phyloP scores from a whole-genome alignment of 345 rosid species.

The Euphorbia pulcherrima region DNA sequence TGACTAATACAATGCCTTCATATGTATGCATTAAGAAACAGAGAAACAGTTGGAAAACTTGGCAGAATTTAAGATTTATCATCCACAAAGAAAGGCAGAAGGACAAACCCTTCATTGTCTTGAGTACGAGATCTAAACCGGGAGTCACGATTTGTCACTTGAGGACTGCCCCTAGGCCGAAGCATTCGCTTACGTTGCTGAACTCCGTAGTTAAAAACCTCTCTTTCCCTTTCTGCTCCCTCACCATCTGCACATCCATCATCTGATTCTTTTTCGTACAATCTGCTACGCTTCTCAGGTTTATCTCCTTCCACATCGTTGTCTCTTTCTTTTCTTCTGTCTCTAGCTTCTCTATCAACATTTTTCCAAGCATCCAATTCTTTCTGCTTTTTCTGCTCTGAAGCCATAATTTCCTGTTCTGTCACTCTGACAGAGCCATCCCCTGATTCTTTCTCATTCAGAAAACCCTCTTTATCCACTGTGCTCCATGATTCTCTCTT shows the following conservation, averaged over 20 bases:
- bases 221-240: constrained; percentile 82
- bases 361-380: constrained; percentile 68
- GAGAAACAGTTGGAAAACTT: background rate
- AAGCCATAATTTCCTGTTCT: constrained; percentile 52
- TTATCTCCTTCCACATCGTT: constrained; percentile 69
- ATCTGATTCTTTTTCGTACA: constrained; percentile 72
- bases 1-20: background rate
- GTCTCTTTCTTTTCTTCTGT: constrained; percentile 83
- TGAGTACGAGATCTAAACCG: constrained; percentile 59
- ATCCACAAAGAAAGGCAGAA: constrained; percentile 10
- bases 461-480: constrained; percentile 57
- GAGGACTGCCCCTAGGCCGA: constrained; percentile 91
- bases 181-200: constrained; percentile 98
- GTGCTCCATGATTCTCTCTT: constrained; percentile 69
- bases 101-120: constrained; percentile 84
- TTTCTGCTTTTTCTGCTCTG: constrained; percentile 68
- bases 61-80: background rate
- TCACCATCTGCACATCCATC: constrained; percentile 88
- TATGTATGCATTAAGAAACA: background rate
- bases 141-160: constrained; percentile 60
- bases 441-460: constrained; percentile 59
- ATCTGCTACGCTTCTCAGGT: constrained; percentile 70
- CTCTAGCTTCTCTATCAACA: constrained; percentile 68
- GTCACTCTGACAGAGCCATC: constrained; percentile 57
- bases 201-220: constrained; percentile 67